Evolutionary conservation across 2,329 filamentous ascomycete species (phyloP).

Genomic region (Cladophialophora immunda): DNA sequence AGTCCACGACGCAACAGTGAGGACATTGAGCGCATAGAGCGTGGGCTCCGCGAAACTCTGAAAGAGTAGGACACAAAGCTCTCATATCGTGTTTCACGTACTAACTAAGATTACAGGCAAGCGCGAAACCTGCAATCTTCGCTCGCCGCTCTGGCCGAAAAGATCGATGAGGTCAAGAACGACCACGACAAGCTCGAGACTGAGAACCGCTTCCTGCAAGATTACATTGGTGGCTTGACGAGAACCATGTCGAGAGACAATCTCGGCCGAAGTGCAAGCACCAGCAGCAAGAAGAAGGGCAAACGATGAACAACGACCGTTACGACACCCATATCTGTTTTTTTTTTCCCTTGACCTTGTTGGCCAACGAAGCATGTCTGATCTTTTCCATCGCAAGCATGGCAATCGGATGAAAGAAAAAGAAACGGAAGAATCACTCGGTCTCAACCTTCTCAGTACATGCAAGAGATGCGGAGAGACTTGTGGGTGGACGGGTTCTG

Average conservation of each 20-base stretch:
- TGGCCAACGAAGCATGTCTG: constrained; percentile 4
- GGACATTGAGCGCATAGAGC: constrained; percentile 86
- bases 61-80: constrained; percentile 62
- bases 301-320: constrained; percentile 35
- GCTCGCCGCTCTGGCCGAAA: constrained; percentile 86
- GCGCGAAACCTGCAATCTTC: constrained; percentile 89
- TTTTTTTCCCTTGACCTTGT: constrained; percentile 9
- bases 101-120: constrained; percentile 66
- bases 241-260: constrained; percentile 70
- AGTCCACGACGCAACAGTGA: constrained; percentile 90
- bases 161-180: constrained; percentile 90
- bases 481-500: constrained; percentile 11
- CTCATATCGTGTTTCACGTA: constrained; percentile 35
- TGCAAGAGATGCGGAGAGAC: constrained; percentile 9
- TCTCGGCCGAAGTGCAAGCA: constrained; percentile 40
- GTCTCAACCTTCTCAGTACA: constrained; percentile 18
- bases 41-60: constrained; percentile 74
- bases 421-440: not conserved
- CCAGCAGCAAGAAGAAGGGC: constrained; percentile 35
- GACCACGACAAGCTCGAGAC: constrained; percentile 97
- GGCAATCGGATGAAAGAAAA: constrained; percentile 11
- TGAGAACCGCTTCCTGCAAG: constrained; percentile 96
- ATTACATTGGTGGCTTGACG: constrained; percentile 97
- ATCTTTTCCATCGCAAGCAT: constrained; percentile 16
- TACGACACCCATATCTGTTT: constrained; percentile 25